Evolutionary conservation across 306 rosid genomes (phyloP).

Genomic region (Ochetophila trinervis): DNA sequence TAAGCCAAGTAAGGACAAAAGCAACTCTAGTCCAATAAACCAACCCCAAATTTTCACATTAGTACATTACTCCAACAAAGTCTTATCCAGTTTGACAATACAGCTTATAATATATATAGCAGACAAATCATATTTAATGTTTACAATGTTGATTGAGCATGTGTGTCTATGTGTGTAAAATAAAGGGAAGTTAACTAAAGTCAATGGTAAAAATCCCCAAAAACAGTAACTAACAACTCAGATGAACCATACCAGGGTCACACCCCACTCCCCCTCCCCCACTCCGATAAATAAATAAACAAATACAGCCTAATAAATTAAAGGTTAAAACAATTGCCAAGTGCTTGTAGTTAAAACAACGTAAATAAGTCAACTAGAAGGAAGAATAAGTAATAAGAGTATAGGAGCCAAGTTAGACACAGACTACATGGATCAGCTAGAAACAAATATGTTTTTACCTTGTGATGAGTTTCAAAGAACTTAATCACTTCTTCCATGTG

Average conservation of each 20-base stretch:
- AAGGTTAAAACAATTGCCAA: too few species aligned
- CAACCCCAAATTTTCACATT: not conserved
- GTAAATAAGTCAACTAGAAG: not conserved
- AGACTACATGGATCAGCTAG: not conserved
- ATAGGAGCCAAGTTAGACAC: not conserved
- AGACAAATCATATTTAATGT: not conserved
- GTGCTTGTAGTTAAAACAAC: not conserved
- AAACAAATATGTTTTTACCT: slow-evolving; percentile 42
- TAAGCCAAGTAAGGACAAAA: not conserved
- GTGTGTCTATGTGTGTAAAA: not conserved
- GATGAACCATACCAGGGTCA: too few species aligned
- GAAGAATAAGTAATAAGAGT: not conserved
- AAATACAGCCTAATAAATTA: too few species aligned
- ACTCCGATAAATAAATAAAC: too few species aligned
- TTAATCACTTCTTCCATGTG: slow-evolving; percentile 99
- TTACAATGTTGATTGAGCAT: not conserved
- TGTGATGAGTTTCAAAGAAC: slow-evolving; percentile 95
- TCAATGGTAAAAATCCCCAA: not conserved
- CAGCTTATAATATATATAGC: not conserved
- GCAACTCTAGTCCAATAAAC: not conserved
- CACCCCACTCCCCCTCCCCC: too few species aligned
- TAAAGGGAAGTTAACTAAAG: not conserved
- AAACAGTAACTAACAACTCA: too few species aligned
- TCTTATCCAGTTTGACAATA: not conserved
- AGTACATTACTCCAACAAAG: not conserved